Evolutionary conservation across 768 basidiomycete genomes (phyloP).

Genomic region (Hydnum rufescens): DNA sequence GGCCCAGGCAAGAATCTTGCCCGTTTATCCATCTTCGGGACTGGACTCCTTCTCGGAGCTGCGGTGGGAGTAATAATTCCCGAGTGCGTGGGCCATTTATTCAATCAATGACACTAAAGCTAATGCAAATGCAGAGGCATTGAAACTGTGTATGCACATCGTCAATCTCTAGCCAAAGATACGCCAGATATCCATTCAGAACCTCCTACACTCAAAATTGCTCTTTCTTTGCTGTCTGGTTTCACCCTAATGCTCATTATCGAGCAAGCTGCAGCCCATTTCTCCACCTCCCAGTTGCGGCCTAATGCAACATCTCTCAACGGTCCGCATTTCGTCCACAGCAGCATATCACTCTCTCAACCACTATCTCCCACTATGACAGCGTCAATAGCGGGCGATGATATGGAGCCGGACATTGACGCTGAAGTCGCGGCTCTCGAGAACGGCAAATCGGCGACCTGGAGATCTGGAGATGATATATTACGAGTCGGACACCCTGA

Average conservation of each 20-base stretch:
- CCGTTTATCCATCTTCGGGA: conserved; percentile 39
- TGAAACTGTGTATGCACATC: conserved; percentile 28
- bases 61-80: conserved; percentile 85
- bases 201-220: conserved; percentile 34
- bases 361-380: too few species aligned
- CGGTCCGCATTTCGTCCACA: too few species aligned
- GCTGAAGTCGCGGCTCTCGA: conserved; percentile 18
- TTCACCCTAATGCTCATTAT: conserved; percentile 29
- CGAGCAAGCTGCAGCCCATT: conserved; percentile 30
- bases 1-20: conserved; percentile 26
- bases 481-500: too few species aligned
- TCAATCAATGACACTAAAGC: neutral
- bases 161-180: conserved; percentile 17
- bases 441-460: too few species aligned
- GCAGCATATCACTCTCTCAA: too few species aligned
- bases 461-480: too few species aligned
- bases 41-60: conserved; percentile 74
- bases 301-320: too few species aligned
- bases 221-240: conserved; percentile 43
- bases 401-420: conserved; percentile 41
- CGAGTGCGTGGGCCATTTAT: conserved; percentile 30
- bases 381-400: conserved; percentile 6
- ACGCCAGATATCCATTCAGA: conserved; percentile 10
- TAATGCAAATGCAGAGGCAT: conserved; percentile 35
- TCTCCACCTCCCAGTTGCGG: too few species aligned